phyloP scores from a whole-genome alignment of 192 early-diverging fungal species.

The Coemansia sp. region DNA sequence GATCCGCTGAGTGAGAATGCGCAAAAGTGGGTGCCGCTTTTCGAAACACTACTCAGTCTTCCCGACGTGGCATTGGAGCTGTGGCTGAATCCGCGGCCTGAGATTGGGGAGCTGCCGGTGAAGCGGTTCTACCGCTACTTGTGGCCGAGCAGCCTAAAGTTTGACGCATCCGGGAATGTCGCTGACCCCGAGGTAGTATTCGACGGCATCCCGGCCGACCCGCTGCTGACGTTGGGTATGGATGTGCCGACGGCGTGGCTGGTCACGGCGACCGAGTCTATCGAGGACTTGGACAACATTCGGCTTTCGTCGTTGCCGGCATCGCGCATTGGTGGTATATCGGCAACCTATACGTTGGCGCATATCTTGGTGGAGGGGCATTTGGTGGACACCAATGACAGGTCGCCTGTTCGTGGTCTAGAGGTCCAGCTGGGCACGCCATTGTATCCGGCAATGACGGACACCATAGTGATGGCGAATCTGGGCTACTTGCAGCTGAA shows the following conservation, averaged over 20 bases:
- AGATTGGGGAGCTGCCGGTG: conserved; percentile 63
- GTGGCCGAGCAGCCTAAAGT: conserved; percentile 55
- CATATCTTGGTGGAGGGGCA: conserved; percentile 91
- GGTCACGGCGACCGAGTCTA: conserved; percentile 69
- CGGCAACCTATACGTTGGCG: conserved; percentile 71
- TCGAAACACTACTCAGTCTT: conserved; percentile 61
- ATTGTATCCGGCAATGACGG: conserved; percentile 56
- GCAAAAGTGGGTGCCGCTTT: conserved; percentile 70
- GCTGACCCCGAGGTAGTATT: conserved; percentile 60
- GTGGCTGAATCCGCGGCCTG: conserved; percentile 56
- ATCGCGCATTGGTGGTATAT: conserved; percentile 51
- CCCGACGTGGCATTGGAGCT: conserved; percentile 63
- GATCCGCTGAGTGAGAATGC: conserved; percentile 75
- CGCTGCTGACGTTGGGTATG: conserved; percentile 80
- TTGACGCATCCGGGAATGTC: conserved; percentile 49
- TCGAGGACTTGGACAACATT: conserved; percentile 93
- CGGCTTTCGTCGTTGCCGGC: conserved; percentile 50
- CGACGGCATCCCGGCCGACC: conserved; percentile 63
- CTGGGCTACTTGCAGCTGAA: conserved; percentile 95
- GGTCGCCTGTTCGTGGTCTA: conserved; percentile 80
- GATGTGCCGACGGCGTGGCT: conserved; percentile 89
- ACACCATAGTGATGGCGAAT: conserved; percentile 99
- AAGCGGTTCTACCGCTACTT: conserved; percentile 91
- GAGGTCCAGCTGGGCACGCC: conserved; percentile 83
- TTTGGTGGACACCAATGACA: conserved; percentile 60